Conservation (phyloP, 345 rosid species). For the Gossypium turneri region DNA sequence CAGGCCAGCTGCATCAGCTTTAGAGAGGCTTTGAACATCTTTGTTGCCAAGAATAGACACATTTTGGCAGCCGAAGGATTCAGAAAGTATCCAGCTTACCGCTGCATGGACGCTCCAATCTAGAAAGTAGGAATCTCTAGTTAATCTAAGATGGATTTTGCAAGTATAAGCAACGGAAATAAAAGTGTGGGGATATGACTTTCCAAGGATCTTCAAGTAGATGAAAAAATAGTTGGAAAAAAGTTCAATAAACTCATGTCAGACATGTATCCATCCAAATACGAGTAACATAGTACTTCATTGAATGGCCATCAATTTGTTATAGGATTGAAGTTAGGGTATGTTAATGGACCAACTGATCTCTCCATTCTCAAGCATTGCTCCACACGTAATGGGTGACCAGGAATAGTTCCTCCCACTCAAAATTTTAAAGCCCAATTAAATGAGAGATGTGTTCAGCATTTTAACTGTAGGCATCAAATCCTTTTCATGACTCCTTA, state of each 20-base stretch:
- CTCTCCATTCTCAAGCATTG: neutral
- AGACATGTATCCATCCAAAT: too few relatives aligned
- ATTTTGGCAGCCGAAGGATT: slow-evolving; percentile 33
- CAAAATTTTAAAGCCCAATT: neutral
- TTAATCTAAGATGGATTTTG: too few relatives aligned
- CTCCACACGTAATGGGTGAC: neutral
- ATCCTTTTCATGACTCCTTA: slow-evolving; percentile 1
- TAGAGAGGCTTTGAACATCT: slow-evolving; percentile 39
- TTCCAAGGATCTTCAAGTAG: too few relatives aligned
- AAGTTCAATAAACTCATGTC: too few relatives aligned
- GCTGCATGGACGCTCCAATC: slow-evolving; percentile 57
- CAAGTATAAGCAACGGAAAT: too few relatives aligned
- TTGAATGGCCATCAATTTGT: too few relatives aligned
- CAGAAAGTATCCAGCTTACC: slow-evolving; percentile 47
- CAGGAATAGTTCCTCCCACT: neutral
- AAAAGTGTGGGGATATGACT: too few relatives aligned
- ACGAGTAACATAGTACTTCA: too few relatives aligned
- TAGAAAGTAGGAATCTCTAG: neutral
- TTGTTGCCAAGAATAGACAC: slow-evolving; percentile 45
- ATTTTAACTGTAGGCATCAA: neutral
- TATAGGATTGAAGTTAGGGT: neutral
- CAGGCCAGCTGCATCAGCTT: slow-evolving; percentile 26
- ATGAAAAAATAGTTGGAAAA: too few relatives aligned
- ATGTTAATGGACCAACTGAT: neutral
- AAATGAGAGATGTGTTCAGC: neutral